Conservation (phyloP, 805 yeast genomes). For the Vanderwaltozyma verrucispora region DNA sequence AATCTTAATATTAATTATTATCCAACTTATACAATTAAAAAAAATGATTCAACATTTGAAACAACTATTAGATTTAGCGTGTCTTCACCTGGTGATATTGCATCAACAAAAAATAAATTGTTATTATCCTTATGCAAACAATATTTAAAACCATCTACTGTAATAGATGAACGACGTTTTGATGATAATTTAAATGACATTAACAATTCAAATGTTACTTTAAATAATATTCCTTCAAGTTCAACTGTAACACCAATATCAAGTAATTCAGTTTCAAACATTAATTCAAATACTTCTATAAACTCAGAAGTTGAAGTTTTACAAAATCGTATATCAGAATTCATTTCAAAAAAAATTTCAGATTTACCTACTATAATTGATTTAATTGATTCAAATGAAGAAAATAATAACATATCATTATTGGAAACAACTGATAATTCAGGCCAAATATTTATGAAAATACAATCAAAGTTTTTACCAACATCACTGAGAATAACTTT, state of each 20-base stretch:
- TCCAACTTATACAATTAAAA: slow-evolving; percentile 42
- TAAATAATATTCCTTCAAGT: not conserved
- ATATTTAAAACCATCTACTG: slow-evolving; percentile 25
- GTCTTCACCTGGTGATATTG: slow-evolving; percentile 49
- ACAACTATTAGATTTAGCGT: slow-evolving; percentile 66
- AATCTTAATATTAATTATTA: slow-evolving; percentile 54
- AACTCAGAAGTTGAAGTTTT: slow-evolving; percentile 36
- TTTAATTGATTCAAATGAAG: slow-evolving; percentile 31
- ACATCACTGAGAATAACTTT: slow-evolving; percentile 11
- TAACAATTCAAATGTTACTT: not conserved
- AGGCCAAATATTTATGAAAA: slow-evolving; percentile 52
- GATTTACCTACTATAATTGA: slow-evolving; percentile 43
- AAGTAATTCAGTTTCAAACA: not conserved
- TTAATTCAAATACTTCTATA: not conserved
- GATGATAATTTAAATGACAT: not conserved
- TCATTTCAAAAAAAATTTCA: slow-evolving; percentile 58
- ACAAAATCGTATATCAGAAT: slow-evolving; percentile 55
- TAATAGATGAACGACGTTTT: slow-evolving; percentile 37
- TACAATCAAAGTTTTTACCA: slow-evolving; percentile 53
- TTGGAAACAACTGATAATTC: slow-evolving; percentile 45
- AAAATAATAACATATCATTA: slow-evolving; percentile 14
- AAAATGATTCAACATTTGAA: slow-evolving; percentile 25
- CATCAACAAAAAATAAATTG: slow-evolving; percentile 60
- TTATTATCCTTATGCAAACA: slow-evolving; percentile 61
- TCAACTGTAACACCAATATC: not conserved